Conservation (phyloP, 352 stramenopile genomes). For the Globisporangium echinulatum region DNA sequence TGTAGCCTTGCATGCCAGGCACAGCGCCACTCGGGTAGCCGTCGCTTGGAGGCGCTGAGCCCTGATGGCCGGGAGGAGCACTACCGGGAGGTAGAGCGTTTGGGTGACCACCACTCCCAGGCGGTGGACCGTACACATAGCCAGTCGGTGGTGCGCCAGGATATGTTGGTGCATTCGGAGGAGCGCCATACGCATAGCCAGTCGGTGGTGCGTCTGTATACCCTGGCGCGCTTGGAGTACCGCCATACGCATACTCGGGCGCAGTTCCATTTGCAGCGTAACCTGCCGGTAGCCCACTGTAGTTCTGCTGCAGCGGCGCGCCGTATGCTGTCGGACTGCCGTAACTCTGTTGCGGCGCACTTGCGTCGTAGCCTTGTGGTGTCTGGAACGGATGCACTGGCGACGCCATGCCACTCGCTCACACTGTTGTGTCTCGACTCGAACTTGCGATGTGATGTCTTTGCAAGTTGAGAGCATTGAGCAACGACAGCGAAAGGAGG, state of each 20-base stretch:
- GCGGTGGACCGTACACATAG: too few relatives aligned
- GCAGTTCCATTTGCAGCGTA: background rate
- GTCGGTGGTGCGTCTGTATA: background rate
- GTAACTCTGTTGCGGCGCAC: background rate
- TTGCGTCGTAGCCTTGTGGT: background rate
- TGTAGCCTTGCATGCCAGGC: background rate
- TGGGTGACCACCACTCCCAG: too few relatives aligned
- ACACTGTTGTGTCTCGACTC: background rate
- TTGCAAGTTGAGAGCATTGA: too few relatives aligned
- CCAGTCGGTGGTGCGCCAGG: too few relatives aligned
- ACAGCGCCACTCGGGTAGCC: background rate
- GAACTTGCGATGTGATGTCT: too few relatives aligned
- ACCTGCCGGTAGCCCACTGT: background rate
- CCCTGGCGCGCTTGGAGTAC: background rate
- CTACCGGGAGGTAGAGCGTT: too few relatives aligned
- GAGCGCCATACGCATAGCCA: slow-evolving; percentile 1
- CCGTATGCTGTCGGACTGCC: background rate
- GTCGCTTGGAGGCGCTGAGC: too few relatives aligned
- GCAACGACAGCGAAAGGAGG: too few relatives aligned
- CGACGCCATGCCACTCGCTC: background rate
- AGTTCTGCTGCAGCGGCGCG: background rate
- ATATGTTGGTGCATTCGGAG: background rate
- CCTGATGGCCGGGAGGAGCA: too few relatives aligned
- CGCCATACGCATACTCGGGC: background rate
- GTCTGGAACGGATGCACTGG: slow-evolving; percentile 7